Evolutionary conservation across 495 filamentous ascomycete genomes (phyloP), one percentile per base, ranked within the genome.

Genomic region (Neurospora cerealis): DNA sequence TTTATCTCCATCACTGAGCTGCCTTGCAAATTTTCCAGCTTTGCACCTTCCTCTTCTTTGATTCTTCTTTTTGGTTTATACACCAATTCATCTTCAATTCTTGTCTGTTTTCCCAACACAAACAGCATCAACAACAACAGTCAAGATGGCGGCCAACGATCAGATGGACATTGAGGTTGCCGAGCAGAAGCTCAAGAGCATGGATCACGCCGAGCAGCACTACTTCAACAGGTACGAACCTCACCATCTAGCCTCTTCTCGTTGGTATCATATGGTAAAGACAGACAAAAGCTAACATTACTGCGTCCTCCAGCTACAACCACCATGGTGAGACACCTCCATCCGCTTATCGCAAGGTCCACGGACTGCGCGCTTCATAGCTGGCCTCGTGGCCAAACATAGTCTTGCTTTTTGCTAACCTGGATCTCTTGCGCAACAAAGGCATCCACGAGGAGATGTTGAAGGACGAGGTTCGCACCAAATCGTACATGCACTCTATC

Each of bases 361-460:
- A 28, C 48, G 48, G 24, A 60, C 48, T 60, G 48, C 48, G 72
- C 44, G 75, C 69, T 74, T 74, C 74, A 2, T 48, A 48, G 74
- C 74, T 34, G 44, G 15, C 38, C 36, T 69, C 8, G 9, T 69
- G 48, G 21, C 40, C 17, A 37, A 70, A 13, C n/a, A 44, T 28
- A 15, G 21, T 42, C 74, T 60, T 74, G 74, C 73, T 73, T 78
- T 79, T 80, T 78, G 78, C 82, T 82, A 80, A 78, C 77, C 40
- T 69, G 74, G 54, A 62, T 69, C n/a, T 17, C 17, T 74, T 74
- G 69, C 73, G 70, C 46, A 69, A 74, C 70, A 48, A 74, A 96
- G 93, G 94, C 80, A 97, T 98, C 77, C 94, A 98, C 80, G 94
- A 98, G 87, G 94, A 98, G 84, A 98, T 98, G 94, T 85, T 98